A percentile compares a stretch with the other conserved stretches of the same genome.
These are phyloP conservation scores for Coemansia sp. DNA, from an alignment of 192 early-diverging fungal genomes.

Conservation along the genomic window DNA sequence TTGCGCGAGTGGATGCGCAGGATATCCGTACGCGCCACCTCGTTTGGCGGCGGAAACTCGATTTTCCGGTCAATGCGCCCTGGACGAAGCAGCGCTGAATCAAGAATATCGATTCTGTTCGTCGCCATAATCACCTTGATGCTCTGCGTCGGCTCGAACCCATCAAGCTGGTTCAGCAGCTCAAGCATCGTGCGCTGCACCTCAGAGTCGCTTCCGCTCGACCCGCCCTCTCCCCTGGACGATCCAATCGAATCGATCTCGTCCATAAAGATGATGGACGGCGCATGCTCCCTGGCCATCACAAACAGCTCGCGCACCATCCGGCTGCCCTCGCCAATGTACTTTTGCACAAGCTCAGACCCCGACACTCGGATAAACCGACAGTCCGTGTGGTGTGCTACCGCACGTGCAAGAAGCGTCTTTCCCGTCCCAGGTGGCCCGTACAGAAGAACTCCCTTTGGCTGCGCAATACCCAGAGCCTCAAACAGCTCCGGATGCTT, in stretches of 20 bases:
- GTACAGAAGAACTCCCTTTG: conserved; percentile 95
- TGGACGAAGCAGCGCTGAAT: conserved; percentile 82
- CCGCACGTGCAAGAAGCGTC: conserved; percentile 84
- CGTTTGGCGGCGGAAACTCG: conserved; percentile 87
- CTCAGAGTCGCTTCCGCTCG: conserved; percentile 81
- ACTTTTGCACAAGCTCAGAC: conserved; percentile 89
- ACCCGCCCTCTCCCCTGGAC: conserved; percentile 75
- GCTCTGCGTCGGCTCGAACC: conserved; percentile 88
- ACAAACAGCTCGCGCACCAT: conserved; percentile 91
- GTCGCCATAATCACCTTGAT: conserved; percentile 95
- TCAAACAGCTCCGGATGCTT: conserved; percentile 99
- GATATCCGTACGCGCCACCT: conserved; percentile 82
- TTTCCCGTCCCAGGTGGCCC: conserved; percentile 90
- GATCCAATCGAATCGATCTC: conserved; percentile 91
- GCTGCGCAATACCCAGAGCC: conserved; percentile 96
- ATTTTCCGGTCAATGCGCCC: conserved; percentile 92
- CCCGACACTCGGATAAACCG: conserved; percentile 90
- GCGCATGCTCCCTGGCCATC: conserved; percentile 90
- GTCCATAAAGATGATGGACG: conserved; percentile 93
- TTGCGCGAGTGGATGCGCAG: conserved; percentile 89
- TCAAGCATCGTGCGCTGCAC: conserved; percentile 91
- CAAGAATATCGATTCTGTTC: conserved; percentile 88
- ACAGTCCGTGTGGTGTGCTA: conserved; percentile 92
- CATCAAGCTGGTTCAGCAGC: conserved; percentile 86
- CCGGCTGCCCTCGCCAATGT: conserved; percentile 89